Evolutionary conservation across 768 basidiomycete species (phyloP).

Genomic region (Rhodotorula graminis): DNA sequence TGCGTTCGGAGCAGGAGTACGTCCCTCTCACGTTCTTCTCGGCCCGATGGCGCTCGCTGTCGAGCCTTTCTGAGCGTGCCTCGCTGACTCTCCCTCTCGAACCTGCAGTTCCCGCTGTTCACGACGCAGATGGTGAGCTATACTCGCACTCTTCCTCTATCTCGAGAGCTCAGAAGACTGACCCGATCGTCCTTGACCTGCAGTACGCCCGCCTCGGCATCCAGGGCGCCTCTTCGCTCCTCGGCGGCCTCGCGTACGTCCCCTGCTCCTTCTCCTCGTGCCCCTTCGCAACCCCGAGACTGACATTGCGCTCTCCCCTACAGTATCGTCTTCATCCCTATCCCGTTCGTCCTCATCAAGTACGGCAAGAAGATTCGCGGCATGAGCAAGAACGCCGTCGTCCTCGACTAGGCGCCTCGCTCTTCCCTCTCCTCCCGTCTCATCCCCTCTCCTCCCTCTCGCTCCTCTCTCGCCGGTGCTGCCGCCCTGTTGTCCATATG

Average conservation of each 20-base stretch:
- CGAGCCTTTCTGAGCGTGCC: too few relatives aligned
- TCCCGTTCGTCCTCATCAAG: constrained; percentile 34
- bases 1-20: background rate
- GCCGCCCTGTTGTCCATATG: background rate
- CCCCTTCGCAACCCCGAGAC: background rate
- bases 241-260: constrained; percentile 34
- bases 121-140: constrained; percentile 24
- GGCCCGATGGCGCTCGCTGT: too few relatives aligned
- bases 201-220: constrained; percentile 33
- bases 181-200: too few relatives aligned
- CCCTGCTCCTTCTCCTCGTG: background rate
- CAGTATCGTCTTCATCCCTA: constrained; percentile 29
- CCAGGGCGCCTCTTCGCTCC: constrained; percentile 33
- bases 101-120: constrained; percentile 26
- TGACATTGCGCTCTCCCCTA: too few relatives aligned
- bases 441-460: background rate
- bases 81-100: background rate
- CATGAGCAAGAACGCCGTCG: constrained; percentile 2
- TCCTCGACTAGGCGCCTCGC: constrained; percentile 1
- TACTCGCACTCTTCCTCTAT: too few relatives aligned
- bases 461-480: too few relatives aligned
- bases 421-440: background rate
- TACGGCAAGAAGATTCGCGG: constrained; percentile 36
- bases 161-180: too few relatives aligned
- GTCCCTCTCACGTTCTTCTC: too few relatives aligned